Evolutionary conservation across 345 rosid genomes (phyloP), one percentile per base, ranked within the genome.

Genomic region (Brassica carinata): DNA sequence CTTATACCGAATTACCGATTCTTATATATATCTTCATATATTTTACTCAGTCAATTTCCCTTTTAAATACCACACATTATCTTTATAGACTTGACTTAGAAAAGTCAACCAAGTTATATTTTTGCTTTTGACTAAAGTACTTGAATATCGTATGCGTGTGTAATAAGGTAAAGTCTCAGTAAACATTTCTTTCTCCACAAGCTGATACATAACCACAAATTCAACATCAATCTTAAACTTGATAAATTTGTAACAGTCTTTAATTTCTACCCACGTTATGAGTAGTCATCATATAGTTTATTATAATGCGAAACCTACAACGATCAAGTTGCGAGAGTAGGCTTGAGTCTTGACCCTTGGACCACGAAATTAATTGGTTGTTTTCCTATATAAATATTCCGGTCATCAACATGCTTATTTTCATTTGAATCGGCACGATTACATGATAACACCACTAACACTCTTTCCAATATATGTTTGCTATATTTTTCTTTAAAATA

Each of bases 51-150:
- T 9, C 8, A 1, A 7, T 29, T 29, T 23, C 26, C 26, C 26
- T 6, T 14, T 11, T 5, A 13, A 27, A 62, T 2, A 13, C 0
- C 2, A 29, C 15, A 48, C 18, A 63, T 29, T 63, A 13, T 48
- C 29, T 27, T 63, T 64, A 64, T 14, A n/a, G 45, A 64, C 69
- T 64, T 64, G 69, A 33, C 69, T 33, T 64, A 64, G 5, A 19
- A n/a, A 64, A 64, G 45, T 64, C 69, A 64, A 64, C 10, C 68
- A 64, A 64, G 23, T 31, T 30, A 64, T n/a, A 15, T 64, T 63
- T 64, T 30, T n/a, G 26, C 26, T 64, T 64, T 64, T 64, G 68
- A 64, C 68, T 64, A 64, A 64, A 31, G 31, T 2, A 29, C 38
- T 0, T 63, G 26, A 29, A 13, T 29, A 51, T 64, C 15, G 30